Evolutionary conservation across 345 rosid genomes (phyloP), one percentile per base, ranked within the genome.

Genomic region (Melaleuca alternifolia): DNA sequence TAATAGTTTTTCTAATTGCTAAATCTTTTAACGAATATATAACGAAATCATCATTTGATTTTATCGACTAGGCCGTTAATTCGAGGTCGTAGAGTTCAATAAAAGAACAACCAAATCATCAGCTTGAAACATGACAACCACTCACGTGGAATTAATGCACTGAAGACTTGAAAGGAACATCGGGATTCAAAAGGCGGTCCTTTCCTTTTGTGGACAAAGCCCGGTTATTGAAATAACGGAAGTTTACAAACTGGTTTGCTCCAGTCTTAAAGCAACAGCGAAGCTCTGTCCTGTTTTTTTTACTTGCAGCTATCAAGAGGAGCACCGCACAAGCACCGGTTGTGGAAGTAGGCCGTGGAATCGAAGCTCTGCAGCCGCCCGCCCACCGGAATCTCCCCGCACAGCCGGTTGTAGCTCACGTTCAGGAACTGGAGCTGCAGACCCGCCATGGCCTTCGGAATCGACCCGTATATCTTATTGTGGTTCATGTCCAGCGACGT

Each of bases 381-480:
- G 6, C 87, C 85, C 18, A 53, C 84, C 6, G 87, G 89, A 85
- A 87, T 87, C 84, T 59, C 13, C 4, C 89, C 87, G 62, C 89
- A 87, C 30, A 87, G 41, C 65, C 62, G 10, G 82, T 87, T 87
- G 51, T 87, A 87, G 51, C 89, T 87, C 84, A 84, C 87, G 50
- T 87, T 85, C 77, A 85, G 77, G 79, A 3, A 2, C 51, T 46
- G 57, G 65, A 77, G 10, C 84, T 71, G 62, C 85, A 87, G 50
- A 2, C 37, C 82, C 30, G 44, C 57, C 85, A 87, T 51, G 13
- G 50, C 41, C 50, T 52, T 44, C 10, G 88, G 88, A 30, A 87
- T 75, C 18, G 48, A 53, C 54, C 88, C 88, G 11, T 75, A 84
- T 11, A 87, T 50, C 84, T 54, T 53, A 61, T 87, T 87, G 33